These are phyloP conservation scores for Trichoderma semiorbis DNA, from an alignment of 2,329 filamentous ascomycete genomes.

Conservation along the genomic window DNA sequence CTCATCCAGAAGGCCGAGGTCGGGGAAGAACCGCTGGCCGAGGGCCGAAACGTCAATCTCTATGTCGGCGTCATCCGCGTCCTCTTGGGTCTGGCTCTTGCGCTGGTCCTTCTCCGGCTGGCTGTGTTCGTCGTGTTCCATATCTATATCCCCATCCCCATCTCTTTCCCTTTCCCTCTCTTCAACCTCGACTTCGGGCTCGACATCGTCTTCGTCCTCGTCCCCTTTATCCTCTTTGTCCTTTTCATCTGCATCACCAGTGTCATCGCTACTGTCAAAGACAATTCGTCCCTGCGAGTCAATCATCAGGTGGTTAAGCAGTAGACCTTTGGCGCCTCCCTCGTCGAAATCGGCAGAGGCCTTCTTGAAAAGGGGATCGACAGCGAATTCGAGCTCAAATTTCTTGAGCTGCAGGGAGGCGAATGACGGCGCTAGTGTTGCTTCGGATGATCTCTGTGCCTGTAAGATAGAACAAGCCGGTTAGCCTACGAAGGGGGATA, in stretches of 20 bases:
- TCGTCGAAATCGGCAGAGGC: slow-evolving; percentile 98
- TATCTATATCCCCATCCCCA: slow-evolving; percentile 41
- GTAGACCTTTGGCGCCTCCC: slow-evolving; percentile 89
- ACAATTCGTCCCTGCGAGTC: slow-evolving; percentile 90
- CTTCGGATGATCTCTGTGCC: slow-evolving; percentile 78
- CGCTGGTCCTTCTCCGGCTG: slow-evolving; percentile 36
- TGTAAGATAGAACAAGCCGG: slow-evolving; percentile 24
- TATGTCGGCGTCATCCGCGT: slow-evolving; percentile 45
- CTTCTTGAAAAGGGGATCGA: slow-evolving; percentile 99
- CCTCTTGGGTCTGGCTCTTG: slow-evolving; percentile 43
- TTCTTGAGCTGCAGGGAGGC: slow-evolving; percentile 90
- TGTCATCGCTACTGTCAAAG: slow-evolving; percentile 95
- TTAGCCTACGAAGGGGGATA: not conserved
- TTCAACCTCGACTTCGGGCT: slow-evolving; percentile 27
- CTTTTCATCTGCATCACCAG: slow-evolving; percentile 46
- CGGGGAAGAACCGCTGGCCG: slow-evolving; percentile 79
- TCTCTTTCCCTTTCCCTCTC: slow-evolving; percentile 41
- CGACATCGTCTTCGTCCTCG: slow-evolving; percentile 36
- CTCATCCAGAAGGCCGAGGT: slow-evolving; percentile 70
- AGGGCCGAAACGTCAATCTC: slow-evolving; percentile 78
- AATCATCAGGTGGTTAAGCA: slow-evolving; percentile 95
- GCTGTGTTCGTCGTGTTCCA: slow-evolving; percentile 26
- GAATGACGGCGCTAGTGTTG: slow-evolving; percentile 88
- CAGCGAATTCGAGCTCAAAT: slow-evolving; percentile 92
- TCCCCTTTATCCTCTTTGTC: slow-evolving; percentile 39